Base-by-base conservation (phyloP, 495 filamentous ascomycete species). In the Penicillium parvum region DNA sequence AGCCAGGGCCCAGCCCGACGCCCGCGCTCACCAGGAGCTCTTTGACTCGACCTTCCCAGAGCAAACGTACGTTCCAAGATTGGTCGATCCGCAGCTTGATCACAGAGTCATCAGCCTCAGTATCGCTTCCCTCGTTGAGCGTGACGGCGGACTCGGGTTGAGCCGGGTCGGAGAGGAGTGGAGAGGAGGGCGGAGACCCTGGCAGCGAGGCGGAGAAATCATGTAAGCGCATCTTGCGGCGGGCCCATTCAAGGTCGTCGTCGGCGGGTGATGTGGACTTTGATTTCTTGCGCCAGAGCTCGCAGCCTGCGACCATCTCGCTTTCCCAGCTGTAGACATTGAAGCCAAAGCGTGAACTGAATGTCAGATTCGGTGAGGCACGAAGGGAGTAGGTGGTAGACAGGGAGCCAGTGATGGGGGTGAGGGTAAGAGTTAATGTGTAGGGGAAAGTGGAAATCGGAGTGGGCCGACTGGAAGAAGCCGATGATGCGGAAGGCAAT, bases 241-340 rank as follows among this genome's bases (percentile, higher is more conserved):
- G 61, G 30, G 67, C 71, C 65, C 67, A 75, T 50, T 69, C 67
- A 11, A 73, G 51, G 5, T 53, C 65, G 36, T 76, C 72, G 33
- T 70, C 60, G 20, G 43, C 34, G 29, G 35, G 18, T 29, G 63
- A 60, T 30, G 29, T 45, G 12, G 43, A 30, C 62, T 68, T 49
- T 62, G 62, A 77, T 62, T 64, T 75, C 33, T 65, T 65, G 38
- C 78, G 73, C 91, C 94, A 98, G 20, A 96, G 68, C 63, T 98
- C 94, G 60, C 83, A 85, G 9, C 94, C 92, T 7, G 96, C 72
- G 28, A 85, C 83, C 71, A 96, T 77, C 26, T 94, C 90, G 58
- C 88, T 95, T 68, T 97, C 92, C 69, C 96, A 98, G 55, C 86
- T 94, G 68, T 96, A 96, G 37, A 96, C 88, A 58, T 98, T 98